Evolutionary conservation across 257 asterid species (phyloP), one percentile per base, ranked within the genome.

Genomic region (Capsicum baccatum): DNA sequence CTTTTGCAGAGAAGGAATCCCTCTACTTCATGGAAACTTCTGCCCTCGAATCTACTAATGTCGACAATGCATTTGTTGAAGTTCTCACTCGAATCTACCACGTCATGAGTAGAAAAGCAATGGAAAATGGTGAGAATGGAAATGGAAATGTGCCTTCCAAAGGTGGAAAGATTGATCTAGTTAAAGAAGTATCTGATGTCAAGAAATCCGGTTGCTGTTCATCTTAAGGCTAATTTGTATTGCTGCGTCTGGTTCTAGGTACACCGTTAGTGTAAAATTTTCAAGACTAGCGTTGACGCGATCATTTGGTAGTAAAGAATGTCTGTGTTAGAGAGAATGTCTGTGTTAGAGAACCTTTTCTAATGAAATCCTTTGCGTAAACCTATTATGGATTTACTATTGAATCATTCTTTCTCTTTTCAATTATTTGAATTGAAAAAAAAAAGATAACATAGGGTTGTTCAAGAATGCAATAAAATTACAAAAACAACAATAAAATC

Each of bases 21-120:
- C 96, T 94, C 48, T 94, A 92, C 91, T 94, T 92, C 88, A 93
- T 92, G 96, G 98, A 94, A 85, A 94, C 98, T 19, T 94, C 98
- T 2, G 97, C 98, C 11, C 92, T 94, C 3, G 98, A 93, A 50
- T 84, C 98, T 16, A 92, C 94, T 11, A 94, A 94, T 58, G 98
- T 94, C 1, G 97, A 94, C 1, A 90, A 78, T 84, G 97, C 98
- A 13, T 94, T 94, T 87, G 83, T 95, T 0, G 96, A 94, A 87
- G 97, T 94, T 84, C 95, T 94, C 21, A 86, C 96, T 3, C 94
- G 93, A 84, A 94, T 94, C 84, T 85, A 92, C 63, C 93, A 88
- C 0, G 85, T 88, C 1, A 94, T 94, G 86, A 93, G 96, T 90
- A 94, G 89, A 92, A 94, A 94, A 83, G 86, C 95, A n/a, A 90